Evolutionary conservation across 2,329 filamentous ascomycete genomes (phyloP).

Genomic region (Alternaria dauci): DNA sequence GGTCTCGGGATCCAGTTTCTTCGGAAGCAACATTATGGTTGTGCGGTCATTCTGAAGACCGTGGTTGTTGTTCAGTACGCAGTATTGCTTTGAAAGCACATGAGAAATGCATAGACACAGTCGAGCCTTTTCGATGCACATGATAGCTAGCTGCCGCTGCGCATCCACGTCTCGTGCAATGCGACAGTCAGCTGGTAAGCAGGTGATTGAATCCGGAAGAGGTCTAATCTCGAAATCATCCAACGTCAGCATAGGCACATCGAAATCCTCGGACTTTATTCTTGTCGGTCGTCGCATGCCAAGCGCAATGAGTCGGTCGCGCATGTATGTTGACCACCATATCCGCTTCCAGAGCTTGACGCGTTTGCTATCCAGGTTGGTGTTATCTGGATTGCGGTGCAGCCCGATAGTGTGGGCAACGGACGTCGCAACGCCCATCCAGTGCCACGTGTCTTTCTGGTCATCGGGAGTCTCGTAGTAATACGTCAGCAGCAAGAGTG

Average conservation of each 20-base stretch:
- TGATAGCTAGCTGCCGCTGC: constrained; percentile 79
- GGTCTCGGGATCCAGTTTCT: constrained; percentile 83
- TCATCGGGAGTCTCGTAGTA: constrained; percentile 98
- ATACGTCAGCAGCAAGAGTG: constrained; percentile 90
- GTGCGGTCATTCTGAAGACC: constrained; percentile 73
- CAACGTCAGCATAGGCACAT: constrained; percentile 87
- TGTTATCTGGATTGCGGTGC: constrained; percentile 83
- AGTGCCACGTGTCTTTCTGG: constrained; percentile 98
- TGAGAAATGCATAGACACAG: constrained; percentile 88
- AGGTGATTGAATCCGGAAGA: constrained; percentile 72
- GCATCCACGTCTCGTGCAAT: constrained; percentile 74
- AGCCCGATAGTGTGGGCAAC: constrained; percentile 92
- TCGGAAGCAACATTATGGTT: constrained; percentile 89
- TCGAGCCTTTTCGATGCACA: constrained; percentile 93
- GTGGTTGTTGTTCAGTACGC: constrained; percentile 84
- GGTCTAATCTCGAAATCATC: constrained; percentile 82
- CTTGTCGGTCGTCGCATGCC: constrained; percentile 93
- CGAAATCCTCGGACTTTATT: constrained; percentile 92
- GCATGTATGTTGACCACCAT: constrained; percentile 98
- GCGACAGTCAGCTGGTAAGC: constrained; percentile 74
- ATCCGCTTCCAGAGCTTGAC: constrained; percentile 92
- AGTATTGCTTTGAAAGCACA: constrained; percentile 91
- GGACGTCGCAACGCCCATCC: constrained; percentile 96
- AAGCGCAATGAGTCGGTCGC: constrained; percentile 88
- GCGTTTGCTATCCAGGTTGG: constrained; percentile 75